phyloP scores from a whole-genome alignment of 257 asterid species.

The Solanum peruvianum region DNA sequence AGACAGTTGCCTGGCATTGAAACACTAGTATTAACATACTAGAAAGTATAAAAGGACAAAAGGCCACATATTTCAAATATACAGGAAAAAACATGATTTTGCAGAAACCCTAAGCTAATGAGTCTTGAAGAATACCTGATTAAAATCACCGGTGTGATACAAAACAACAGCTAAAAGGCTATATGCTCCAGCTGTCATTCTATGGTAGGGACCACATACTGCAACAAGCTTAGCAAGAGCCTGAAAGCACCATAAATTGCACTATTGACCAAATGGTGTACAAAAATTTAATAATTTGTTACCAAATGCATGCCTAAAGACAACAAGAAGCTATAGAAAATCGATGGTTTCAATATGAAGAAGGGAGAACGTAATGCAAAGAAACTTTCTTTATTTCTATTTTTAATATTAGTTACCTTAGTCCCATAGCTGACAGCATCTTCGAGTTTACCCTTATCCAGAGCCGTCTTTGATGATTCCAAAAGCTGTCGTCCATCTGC shows the following conservation, averaged over 20 bases:
- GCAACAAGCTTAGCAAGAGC: slow-evolving; percentile 94
- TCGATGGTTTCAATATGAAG: background rate
- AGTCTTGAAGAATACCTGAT: slow-evolving; percentile 47
- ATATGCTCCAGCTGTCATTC: slow-evolving; percentile 95
- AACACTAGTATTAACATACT: background rate
- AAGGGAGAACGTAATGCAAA: background rate
- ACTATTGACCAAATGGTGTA: background rate
- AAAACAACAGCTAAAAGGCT: slow-evolving; percentile 97
- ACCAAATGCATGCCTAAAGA: background rate
- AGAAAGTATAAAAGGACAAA: background rate
- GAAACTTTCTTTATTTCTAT: background rate
- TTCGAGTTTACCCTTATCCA: slow-evolving; percentile 96
- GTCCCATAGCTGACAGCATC: slow-evolving; percentile 91
- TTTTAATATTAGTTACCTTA: slow-evolving; percentile 31
- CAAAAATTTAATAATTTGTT: background rate
- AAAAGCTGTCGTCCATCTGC: slow-evolving; percentile 88
- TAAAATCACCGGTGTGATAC: slow-evolving; percentile 96
- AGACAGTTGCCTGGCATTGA: slow-evolving; percentile 63
- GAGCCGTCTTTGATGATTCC: slow-evolving; percentile 92
- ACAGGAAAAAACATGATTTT: background rate
- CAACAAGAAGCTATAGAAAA: background rate
- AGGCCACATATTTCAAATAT: background rate
- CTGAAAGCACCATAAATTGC: slow-evolving; percentile 24
- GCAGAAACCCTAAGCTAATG: background rate
- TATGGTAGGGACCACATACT: slow-evolving; percentile 96